Evolutionary conservation across 139 green algal genomes (phyloP), one percentile per base, ranked within the genome.

Genomic region (Zygnema circumcarinatum): DNA sequence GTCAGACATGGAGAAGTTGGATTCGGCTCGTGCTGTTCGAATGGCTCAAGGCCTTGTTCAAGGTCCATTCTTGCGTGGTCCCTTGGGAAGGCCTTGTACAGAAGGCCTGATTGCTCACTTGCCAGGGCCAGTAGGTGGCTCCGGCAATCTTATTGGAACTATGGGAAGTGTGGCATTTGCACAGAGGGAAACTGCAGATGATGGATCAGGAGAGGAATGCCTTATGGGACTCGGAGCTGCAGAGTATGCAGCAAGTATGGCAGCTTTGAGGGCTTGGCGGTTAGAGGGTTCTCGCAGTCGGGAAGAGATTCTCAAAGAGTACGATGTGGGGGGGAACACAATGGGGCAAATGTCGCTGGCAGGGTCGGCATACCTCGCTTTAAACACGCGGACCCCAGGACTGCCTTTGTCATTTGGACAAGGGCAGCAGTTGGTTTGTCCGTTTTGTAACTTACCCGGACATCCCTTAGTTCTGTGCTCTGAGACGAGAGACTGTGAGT

Each of bases 401-500:
- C 7, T 11, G 7, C 7, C 16, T 3, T 16, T 7, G 16, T 62
- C 47, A 62, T 62, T 62, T 62, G 69, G 16, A 11, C 7, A 52
- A 39, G 69, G 69, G 35, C 35, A 41, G 3, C 54, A 25, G 25
- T 29, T 72, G 25, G 47, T 16, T 16, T 78, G 69, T 41, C 69
- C 69, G 11, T 78, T 78, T 16, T 78, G 69, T 41, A 41, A 41
- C 16, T 41, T 78, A 11, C 35, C 35, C 11, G 69, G 69, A 22
- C 69, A 78, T 16, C 35, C 69, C 11, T 16, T 78, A 25, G 69
- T 41, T 78, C 36, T 78, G 7, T 78, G 69, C 16, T 78, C 69
- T 41, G 69, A 78, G 69, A 78, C 69, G 16, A 39, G 69, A 52
- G 69, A 78, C 35, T 41, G 36, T 41, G 69, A 78, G 69, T 16